Evolutionary conservation across 179 eudicot genomes (phyloP), one percentile per base, ranked within the genome.

Genomic region (Vitellaria paradoxa): DNA sequence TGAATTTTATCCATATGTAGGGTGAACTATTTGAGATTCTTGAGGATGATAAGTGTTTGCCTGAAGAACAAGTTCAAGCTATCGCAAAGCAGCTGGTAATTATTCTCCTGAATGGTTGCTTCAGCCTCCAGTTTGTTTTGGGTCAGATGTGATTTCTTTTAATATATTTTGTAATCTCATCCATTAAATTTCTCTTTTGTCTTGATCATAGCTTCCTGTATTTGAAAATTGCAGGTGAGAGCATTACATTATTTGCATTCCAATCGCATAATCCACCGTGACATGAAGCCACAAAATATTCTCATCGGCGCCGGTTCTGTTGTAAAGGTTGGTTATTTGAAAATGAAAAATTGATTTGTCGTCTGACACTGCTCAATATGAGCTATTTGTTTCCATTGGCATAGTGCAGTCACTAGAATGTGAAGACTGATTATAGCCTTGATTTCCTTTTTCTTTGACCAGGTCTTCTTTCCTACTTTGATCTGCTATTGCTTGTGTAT

Each of bases 231-330:
- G 60, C 91, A 96, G 99, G 99, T 94, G 70, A 88, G 82, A 78
- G 99, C 99, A 64, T 79, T 96, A 85, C 92, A 96, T 83, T 96
- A 96, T 86, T 84, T 96, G 83, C 99, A 96, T 76, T 94, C 99
- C 59, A 92, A 96, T 85, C 89, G 99, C 73, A 92, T 96, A 30
- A 96, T 96, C 79, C 99, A 96, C 71, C 92, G 99, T 74, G 99
- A 96, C 84, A 94, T 96, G 99, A 96, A 96, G 87, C 99, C 99
- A 59, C 99, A 94, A 73, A 96, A 96, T 76, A 96, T 96, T 71
- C 97, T 96, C 77, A 96, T 96, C 81, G 93, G 98, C 69, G 90
- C 99, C 26, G 98, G 93, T 63, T 94, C 97, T 64, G 76, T 92
- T 46, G 93, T 96, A 72, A 96, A 96, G 99, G 99, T 96, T 65